A percentile compares a stretch with the other conserved stretches of the same genome.
These are phyloP conservation scores for Claviceps paspali DNA, from an alignment of 2,329 filamentous ascomycete species.

Conservation along the genomic window DNA sequence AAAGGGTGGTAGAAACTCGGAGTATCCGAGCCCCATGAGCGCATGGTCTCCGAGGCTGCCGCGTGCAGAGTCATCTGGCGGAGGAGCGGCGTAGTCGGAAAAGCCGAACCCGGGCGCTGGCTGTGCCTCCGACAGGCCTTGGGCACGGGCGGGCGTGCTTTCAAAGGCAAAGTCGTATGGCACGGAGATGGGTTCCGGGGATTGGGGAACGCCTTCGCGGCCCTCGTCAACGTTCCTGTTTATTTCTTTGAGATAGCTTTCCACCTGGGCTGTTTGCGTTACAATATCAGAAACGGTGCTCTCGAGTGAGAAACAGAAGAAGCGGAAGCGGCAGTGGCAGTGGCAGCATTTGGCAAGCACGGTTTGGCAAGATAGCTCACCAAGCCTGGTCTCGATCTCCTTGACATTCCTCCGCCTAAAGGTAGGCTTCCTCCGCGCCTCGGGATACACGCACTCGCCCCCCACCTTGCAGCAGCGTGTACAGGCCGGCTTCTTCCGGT, in stretches of 20 bases:
- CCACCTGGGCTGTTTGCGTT: conserved; percentile 54
- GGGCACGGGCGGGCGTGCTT: conserved; percentile 7
- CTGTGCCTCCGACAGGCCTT: conserved; percentile 1
- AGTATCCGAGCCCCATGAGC: conserved; percentile 65
- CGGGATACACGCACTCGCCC: conserved; percentile 67
- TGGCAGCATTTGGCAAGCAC: background rate
- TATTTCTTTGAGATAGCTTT: conserved; percentile 59
- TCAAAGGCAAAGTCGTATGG: conserved; percentile 7
- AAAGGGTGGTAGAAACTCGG: conserved; percentile 64
- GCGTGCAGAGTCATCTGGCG: conserved; percentile 6
- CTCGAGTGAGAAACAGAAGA: background rate
- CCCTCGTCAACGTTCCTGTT: conserved; percentile 19
- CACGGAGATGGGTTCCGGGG: conserved; percentile 2
- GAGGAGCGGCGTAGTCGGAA: conserved; percentile 6
- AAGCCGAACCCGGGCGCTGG: conserved; percentile 6
- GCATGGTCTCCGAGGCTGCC: conserved; percentile 9
- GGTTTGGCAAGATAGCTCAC: conserved; percentile 29
- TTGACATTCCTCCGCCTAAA: conserved; percentile 83
- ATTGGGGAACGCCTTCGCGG: conserved; percentile 1
- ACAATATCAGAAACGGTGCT: background rate
- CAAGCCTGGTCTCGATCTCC: conserved; percentile 73
- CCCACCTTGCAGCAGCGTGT: conserved; percentile 61
- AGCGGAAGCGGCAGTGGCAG: background rate
- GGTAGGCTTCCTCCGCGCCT: conserved; percentile 74
- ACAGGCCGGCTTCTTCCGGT: conserved; percentile 65